Conservation (phyloP, 1,139 yeast genomes). For the Blastobotrys ciferrii region DNA sequence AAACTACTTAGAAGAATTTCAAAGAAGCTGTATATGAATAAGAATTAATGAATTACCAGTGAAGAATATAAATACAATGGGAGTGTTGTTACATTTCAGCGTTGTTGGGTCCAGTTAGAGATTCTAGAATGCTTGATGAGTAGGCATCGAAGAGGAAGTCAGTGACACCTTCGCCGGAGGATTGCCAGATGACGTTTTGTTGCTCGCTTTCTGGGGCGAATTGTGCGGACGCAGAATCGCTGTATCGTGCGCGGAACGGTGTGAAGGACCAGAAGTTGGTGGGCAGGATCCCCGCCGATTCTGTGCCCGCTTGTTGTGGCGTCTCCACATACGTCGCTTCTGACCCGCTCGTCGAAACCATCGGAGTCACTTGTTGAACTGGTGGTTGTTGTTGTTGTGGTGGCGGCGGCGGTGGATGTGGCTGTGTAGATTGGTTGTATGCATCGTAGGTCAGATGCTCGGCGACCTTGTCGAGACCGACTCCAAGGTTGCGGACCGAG, state of each 20-base stretch:
- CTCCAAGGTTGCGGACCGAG: conserved; percentile 23
- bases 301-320: conserved; percentile 4
- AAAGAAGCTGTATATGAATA: not conserved
- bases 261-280: conserved; percentile 17
- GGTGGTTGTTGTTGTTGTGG: conserved; percentile 9
- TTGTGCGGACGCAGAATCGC: conserved; percentile 1
- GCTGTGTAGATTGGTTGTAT: not conserved
- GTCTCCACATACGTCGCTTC: not conserved
- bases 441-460: conserved; percentile 3
- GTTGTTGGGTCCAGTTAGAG: conserved; percentile 14
- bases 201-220: not conserved
- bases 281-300: conserved; percentile 1
- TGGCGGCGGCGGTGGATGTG: conserved; percentile 5
- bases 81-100: not conserved
- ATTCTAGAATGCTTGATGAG: conserved; percentile 24
- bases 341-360: not conserved
- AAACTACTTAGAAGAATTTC: not conserved
- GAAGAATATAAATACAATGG: not conserved
- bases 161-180: conserved; percentile 13
- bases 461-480: conserved; percentile 20
- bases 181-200: conserved; percentile 13
- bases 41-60: not conserved
- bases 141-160: conserved; percentile 27
- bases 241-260: conserved; percentile 11
- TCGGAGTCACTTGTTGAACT: not conserved